phyloP scores from a whole-genome alignment of 768 basidiomycete genomes.

The Cyathus striatus region DNA sequence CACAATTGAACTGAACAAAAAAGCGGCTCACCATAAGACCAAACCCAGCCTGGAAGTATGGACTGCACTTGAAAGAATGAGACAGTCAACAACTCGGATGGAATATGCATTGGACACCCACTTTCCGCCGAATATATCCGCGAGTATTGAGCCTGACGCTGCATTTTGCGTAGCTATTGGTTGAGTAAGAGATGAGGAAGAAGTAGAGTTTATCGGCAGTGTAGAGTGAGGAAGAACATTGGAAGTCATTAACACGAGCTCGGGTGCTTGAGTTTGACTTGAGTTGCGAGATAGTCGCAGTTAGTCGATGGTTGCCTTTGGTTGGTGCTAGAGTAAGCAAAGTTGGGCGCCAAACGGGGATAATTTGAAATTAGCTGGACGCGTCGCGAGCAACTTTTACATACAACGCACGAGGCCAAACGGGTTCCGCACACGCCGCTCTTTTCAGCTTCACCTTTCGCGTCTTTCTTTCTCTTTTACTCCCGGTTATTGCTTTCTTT shows the following conservation, averaged over 20 bases:
- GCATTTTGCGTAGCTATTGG: constrained; percentile 8
- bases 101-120: constrained; percentile 30
- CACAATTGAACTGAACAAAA: constrained; percentile 1
- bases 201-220: neutral
- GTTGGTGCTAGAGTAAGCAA: too few species aligned
- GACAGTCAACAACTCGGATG: constrained; percentile 3
- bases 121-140: constrained; percentile 56
- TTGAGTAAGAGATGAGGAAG: neutral
- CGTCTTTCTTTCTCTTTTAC: constrained; percentile 7
- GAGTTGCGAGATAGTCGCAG: too few species aligned
- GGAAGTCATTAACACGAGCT: too few species aligned
- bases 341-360: too few species aligned
- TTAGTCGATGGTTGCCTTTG: too few species aligned
- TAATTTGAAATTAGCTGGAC: too few species aligned
- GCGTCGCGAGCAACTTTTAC: too few species aligned
- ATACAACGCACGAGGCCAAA: too few species aligned
- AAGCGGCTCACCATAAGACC: constrained; percentile 77
- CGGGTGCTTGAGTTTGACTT: too few species aligned
- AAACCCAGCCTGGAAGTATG: constrained; percentile 97
- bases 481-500: constrained; percentile 6
- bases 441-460: constrained; percentile 13
- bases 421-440: too few species aligned
- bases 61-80: constrained; percentile 54
- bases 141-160: constrained; percentile 25
- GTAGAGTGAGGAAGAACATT: neutral